Base-by-base conservation (phyloP, 257 asterid species). In the Catharanthus roseus region DNA sequence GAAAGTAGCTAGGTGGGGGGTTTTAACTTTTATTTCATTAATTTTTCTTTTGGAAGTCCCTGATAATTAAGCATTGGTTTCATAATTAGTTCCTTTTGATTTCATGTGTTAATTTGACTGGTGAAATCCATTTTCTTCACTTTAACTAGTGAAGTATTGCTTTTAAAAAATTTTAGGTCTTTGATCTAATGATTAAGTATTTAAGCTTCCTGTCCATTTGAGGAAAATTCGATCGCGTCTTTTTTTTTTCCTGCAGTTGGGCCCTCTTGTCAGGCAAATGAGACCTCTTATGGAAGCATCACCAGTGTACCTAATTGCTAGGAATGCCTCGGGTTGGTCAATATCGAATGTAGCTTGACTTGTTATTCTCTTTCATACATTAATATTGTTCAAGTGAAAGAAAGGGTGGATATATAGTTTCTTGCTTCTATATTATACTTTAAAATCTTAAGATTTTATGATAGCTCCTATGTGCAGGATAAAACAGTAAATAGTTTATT, bases 201-300 rank as follows among this genome's bases (percentile, higher is more conserved):
- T 12, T 11, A 29, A 28, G n/a, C 15, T 28, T 26, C 11, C 21
- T 44, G 19, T 61, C 67, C 45, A 33, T 61, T 61, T 33, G 26
- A 58, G 21, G 65, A 58, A 42, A 33, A 12, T 5, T 61, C 1
- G 1, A 18, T 19, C 26, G 10, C 33, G 45, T 18, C 18, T 4
- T 34, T 49, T 41, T 71, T 41, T 34, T 76, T 45, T 68, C 31
- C 61, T 85, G 89, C 90, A 90, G 98, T 84, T 93, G 81, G 98
- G 97, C 63, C 96, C 95, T 75, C 73, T 89, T 39, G 96, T 93
- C 77, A 88, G 85, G 78, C 97, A 90, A 81, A 77, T 89, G 88
- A 81, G 87, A 84, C 97, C 97, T n/a, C 77, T 81, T 50, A 68
- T 89, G 29, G 89, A 86, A 81, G 84, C 95, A 66, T 85, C 85